Conservation (phyloP, 495 filamentous ascomycete species). For the Lophiostoma macrostomum region DNA sequence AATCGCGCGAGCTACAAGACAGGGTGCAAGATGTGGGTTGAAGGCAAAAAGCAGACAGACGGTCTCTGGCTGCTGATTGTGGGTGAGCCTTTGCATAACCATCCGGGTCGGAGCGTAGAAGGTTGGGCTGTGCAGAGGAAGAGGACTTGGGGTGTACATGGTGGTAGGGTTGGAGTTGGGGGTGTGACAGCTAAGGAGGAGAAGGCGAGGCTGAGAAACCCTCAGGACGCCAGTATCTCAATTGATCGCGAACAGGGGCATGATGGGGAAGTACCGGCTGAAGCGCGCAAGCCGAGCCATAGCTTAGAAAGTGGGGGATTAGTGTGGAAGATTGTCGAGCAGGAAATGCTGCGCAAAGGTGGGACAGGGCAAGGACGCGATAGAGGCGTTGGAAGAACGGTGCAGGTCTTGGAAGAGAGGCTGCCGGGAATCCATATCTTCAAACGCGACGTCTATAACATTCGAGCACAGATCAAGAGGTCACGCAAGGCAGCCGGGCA, state of each 20-base stretch:
- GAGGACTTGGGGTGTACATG: slow-evolving; percentile 29
- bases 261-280: not conserved
- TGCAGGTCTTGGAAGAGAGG: slow-evolving; percentile 25
- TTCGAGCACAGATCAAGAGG: slow-evolving; percentile 32
- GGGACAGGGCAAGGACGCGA: slow-evolving; percentile 25
- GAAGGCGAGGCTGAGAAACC: slow-evolving; percentile 5
- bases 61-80: slow-evolving; percentile 30
- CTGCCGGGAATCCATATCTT: slow-evolving; percentile 32
- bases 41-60: slow-evolving; percentile 30
- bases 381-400: slow-evolving; percentile 25
- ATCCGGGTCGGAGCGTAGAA: slow-evolving; percentile 20
- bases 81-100: slow-evolving; percentile 27
- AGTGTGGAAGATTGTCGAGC: slow-evolving; percentile 31
- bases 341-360: slow-evolving; percentile 31
- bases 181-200: slow-evolving; percentile 32
- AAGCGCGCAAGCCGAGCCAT: slow-evolving; percentile 3
- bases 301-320: slow-evolving; percentile 22
- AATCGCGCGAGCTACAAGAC: slow-evolving; percentile 31
- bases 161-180: slow-evolving; percentile 26
- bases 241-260: not conserved
- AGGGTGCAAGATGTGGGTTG: slow-evolving; percentile 34
- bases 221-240: not conserved
- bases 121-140: slow-evolving; percentile 32
- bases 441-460: slow-evolving; percentile 35
- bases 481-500: slow-evolving; percentile 27